Evolutionary conservation across 2,329 filamentous ascomycete species (phyloP), one percentile per base, ranked within the genome.

Genomic region (Aureobasidium sp.): DNA sequence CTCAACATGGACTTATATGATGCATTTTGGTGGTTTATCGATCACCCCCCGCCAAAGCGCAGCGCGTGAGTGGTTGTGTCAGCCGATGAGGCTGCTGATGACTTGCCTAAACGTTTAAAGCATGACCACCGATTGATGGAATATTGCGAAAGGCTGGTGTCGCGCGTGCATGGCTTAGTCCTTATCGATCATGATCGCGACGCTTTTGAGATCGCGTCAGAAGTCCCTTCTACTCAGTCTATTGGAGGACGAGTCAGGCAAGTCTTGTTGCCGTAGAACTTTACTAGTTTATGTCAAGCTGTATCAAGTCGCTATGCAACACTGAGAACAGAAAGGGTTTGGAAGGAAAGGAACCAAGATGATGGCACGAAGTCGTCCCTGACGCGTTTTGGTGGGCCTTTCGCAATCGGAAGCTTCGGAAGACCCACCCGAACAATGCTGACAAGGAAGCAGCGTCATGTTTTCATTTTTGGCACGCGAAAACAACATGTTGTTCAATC

Each of bases 341-440:
- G 25, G 9, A 34, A n/a, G 36, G 5, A 34, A 8, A 44, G 5
- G 21, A 21, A 21, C 21, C 21, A 15, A 13, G 3, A 21, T 16
- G 13, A 37, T 45, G 41, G 39, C 29, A 45, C 11, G 41, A 47
- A 58, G 54, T 58, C 25, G 42, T 58, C 25, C 27, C 42, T 58
- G 54, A 58, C 54, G 42, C 42, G 42, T 58, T 58, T 48, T 29
- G 42, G 32, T 58, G 42, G 54, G 42, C 41, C 54, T 21, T 48
- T 48, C 16, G 41, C 21, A 21, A 13, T 37, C 54, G 54, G 54
- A 58, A 58, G 54, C 54, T n/a, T 58, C 54, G 54, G 54, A 58
- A 36, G 54, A 42, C 54, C 54, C 54, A 47, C 54, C 54, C 52
- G 52, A 45, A 45, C 53, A 57, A 57, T 57, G 53, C 53, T 57